Percentiles rank a stretch among this genome's conserved stretches.
Evolutionary conservation across 805 yeast species (phyloP).

Genomic region (Metschnikowia hibisci): DNA sequence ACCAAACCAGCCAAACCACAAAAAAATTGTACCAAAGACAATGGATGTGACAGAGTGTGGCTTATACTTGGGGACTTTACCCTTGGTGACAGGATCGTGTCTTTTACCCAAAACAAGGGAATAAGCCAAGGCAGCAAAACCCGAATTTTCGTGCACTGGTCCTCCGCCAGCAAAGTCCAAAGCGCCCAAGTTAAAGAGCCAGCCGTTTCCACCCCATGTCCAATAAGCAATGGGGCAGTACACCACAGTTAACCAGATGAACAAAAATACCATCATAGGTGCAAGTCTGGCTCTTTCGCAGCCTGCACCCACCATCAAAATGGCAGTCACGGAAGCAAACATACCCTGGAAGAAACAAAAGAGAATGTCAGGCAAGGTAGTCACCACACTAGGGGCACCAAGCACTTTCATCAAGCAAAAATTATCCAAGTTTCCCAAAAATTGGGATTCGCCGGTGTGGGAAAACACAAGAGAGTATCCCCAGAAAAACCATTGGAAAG

Average conservation of each 20-base stretch:
- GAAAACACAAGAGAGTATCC: conserved; percentile 74
- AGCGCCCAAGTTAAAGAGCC: conserved; percentile 80
- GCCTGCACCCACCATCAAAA: conserved; percentile 95
- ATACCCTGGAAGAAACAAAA: conserved; percentile 92
- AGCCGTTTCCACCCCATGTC: conserved; percentile 95
- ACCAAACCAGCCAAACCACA: conserved; percentile 99
- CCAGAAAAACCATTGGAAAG: conserved; percentile 97
- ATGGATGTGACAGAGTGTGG: conserved; percentile 92
- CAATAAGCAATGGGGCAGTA: conserved; percentile 95
- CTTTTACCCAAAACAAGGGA: conserved; percentile 91
- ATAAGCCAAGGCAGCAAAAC: conserved; percentile 91
- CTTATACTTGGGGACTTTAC: conserved; percentile 78
- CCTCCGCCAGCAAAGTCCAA: conserved; percentile 99
- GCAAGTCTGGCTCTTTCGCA: conserved; percentile 95
- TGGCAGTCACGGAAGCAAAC: conserved; percentile 93
- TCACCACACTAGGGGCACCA: conserved; percentile 69
- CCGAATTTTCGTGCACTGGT: conserved; percentile 93
- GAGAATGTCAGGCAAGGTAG: conserved; percentile 82
- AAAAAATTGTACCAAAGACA: conserved; percentile 87
- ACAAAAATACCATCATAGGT: conserved; percentile 93
- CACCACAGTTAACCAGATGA: conserved; percentile 91
- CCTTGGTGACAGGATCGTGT: conserved; percentile 68
- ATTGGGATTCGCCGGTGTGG: conserved; percentile 55
- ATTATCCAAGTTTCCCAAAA: conserved; percentile 78
- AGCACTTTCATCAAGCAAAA: conserved; percentile 78